Base-by-base conservation (phyloP, 352 stramenopile species). In the Phytophthora palmivora region DNA sequence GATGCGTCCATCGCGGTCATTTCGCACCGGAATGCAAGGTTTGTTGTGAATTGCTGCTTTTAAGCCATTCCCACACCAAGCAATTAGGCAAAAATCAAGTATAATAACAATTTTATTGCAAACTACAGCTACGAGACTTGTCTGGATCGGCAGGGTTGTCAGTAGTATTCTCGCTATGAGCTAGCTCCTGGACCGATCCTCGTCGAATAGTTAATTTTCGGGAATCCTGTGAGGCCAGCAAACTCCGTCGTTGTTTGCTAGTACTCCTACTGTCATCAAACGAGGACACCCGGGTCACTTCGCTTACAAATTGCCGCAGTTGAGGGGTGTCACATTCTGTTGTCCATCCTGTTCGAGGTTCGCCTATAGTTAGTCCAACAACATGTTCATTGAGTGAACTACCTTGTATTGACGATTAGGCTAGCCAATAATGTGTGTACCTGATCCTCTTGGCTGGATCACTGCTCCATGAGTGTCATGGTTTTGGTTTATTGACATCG, bases 221-320 rank as follows among this genome's bases (percentile, higher is more conserved):
- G 1, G 53, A 70, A 24, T 70, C 61, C 24, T 64, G 46, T 3
- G 47, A 46, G 9, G 16, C 30, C 33, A 64, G n/a, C 11, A 64
- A 36, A 34, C 46, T 63, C 2, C 53, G 55, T 6, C 42, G 41
- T 11, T 49, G 32, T 7, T 54, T 58, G 34, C 4, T 43, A 36
- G 10, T 45, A 4, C n/a, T n/a, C n/a, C 26, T 19, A 21, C 19
- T 24, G 1, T 45, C 30, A 28, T 58, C 53, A 51, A 67, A 60
- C 4, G 61, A 49, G 6, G 33, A 58, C 15, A 70, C 53, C 6
- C 39, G 37, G 12, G 60, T 69, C 39, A 69, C 47, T 19, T 69
- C 52, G 30, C 28, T 54, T 1, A 63, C 51, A 16, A 58, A 30
- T n/a, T 21, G 21, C 1, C 43, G 44, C 18, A 49, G 30, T 24